Evolutionary conservation across 192 early-diverging fungal genomes (phyloP).

Genomic region (Geranomyces michiganensis): DNA sequence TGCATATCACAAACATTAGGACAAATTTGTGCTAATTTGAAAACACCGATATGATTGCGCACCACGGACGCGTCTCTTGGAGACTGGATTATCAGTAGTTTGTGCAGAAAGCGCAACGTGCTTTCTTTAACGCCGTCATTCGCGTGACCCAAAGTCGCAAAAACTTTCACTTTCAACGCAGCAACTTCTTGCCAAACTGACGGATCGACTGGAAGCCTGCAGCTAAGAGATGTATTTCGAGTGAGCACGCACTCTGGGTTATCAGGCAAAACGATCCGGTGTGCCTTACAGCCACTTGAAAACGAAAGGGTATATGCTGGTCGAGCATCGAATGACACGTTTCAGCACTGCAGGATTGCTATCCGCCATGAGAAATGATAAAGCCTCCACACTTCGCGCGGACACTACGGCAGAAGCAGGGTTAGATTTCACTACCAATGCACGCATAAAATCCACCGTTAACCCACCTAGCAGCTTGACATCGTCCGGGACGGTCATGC

Average conservation of each 20-base stretch:
- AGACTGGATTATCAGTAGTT: constrained; percentile 24
- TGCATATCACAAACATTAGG: neutral
- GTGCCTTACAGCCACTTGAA: constrained; percentile 41
- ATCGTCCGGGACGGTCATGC: constrained; percentile 26
- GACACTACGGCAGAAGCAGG: constrained; percentile 8
- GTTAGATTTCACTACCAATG: neutral
- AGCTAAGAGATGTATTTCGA: constrained; percentile 10
- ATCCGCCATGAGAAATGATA: constrained; percentile 24
- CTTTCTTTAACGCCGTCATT: constrained; percentile 35
- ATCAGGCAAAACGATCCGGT: neutral
- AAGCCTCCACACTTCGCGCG: constrained; percentile 28
- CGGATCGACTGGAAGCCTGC: constrained; percentile 17
- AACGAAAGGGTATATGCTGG: constrained; percentile 31
- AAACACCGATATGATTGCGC: neutral
- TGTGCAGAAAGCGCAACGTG: constrained; percentile 27
- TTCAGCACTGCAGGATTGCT: constrained; percentile 29
- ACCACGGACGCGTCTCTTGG: constrained; percentile 6
- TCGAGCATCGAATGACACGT: constrained; percentile 26
- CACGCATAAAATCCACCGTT: no score
- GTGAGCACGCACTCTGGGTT: neutral
- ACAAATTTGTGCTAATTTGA: neutral
- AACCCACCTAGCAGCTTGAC: constrained; percentile 24
- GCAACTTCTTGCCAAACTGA: constrained; percentile 29
- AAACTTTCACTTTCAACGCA: constrained; percentile 20
- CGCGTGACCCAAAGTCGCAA: constrained; percentile 17